Evolutionary conservation across 2,329 filamentous ascomycete genomes (phyloP).

Genomic region (Aspergillus ochraceoroseus): DNA sequence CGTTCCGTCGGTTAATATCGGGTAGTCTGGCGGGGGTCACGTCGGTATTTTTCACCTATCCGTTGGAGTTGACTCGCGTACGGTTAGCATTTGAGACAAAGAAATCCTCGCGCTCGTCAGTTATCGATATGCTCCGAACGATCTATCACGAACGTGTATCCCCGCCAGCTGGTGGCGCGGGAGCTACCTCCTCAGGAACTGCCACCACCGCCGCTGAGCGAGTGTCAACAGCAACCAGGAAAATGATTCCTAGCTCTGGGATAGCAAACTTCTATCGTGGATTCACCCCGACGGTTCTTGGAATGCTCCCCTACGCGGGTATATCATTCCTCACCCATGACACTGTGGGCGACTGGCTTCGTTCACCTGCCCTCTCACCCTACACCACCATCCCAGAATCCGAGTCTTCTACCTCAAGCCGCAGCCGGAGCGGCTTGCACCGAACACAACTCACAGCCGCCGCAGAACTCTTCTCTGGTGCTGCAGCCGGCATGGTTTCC

Average conservation of each 20-base stretch:
- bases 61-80: conserved; percentile 86
- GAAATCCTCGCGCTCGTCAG: conserved; percentile 61
- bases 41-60: conserved; percentile 94
- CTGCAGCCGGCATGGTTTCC: conserved; percentile 78
- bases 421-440: conserved; percentile 46
- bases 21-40: conserved; percentile 63
- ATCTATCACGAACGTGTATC: conserved; percentile 75
- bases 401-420: conserved; percentile 34
- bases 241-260: conserved; percentile 59
- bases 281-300: conserved; percentile 81
- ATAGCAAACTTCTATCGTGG: conserved; percentile 91
- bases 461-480: conserved; percentile 80
- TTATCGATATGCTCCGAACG: conserved; percentile 71
- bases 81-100: conserved; percentile 93
- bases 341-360: conserved; percentile 76
- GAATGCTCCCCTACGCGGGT: conserved; percentile 95
- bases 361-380: conserved; percentile 59
- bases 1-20: conserved; percentile 57
- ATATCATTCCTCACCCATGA: conserved; percentile 95
- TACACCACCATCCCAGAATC: conserved; percentile 70
- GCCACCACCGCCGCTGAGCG: conserved; percentile 37
- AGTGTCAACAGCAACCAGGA: conserved; percentile 42
- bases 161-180: conserved; percentile 34
- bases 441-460: conserved; percentile 73
- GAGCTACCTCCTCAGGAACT: conserved; percentile 39